Base-by-base conservation (phyloP, 768 basidiomycete genomes). In the Trametes sanguinea region DNA sequence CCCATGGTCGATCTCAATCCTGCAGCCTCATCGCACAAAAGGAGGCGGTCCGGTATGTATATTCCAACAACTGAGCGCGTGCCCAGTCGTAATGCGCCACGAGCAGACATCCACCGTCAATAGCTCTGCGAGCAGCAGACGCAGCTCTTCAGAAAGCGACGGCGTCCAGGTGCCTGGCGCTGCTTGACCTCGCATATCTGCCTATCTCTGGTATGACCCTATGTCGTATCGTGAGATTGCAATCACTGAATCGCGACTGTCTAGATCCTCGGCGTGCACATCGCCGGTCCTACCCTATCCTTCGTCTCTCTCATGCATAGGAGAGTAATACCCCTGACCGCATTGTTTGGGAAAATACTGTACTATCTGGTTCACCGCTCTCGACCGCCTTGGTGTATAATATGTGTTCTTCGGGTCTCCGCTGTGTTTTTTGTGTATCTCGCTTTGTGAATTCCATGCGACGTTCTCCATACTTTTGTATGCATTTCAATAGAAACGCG, bases 1-100 rank as follows among this genome's bases (percentile, higher is more conserved):
- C 65, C 61, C 17, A 61, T 65, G 57, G 45, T 51, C 37, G 54
- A 56, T 29, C 52, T 65, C 17, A 13, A 37, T 22, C 37, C 53
- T 42, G 35, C 42, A 2, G 46, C 42, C 29, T 27, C 40, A 33
- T 44, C 50, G n/a, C 56, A 42, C 17, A 27, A 30, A 17, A 50
- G 57, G 17, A 43, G 57, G 50, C n/a, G 54, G 35, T 63, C 48
- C 4, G 45, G 45, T 60, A 53, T 51, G 33, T 51, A 11, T 10
- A 44, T 44, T 35, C 39, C 52, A 51, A 32, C 32, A 22, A 22
- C 22, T 22, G 22, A 22, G 22, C 22, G 22, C 22, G 22, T 22
- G 22, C 22, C 22, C 22, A 22, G 50, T 16, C 32, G 16, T 33
- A 29, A 35, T 30, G 46, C 10, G 16, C 51, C 14, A 52, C 51